Evolutionary conservation across 2,329 filamentous ascomycete species (phyloP).

Genomic region (Byssothecium circinans): DNA sequence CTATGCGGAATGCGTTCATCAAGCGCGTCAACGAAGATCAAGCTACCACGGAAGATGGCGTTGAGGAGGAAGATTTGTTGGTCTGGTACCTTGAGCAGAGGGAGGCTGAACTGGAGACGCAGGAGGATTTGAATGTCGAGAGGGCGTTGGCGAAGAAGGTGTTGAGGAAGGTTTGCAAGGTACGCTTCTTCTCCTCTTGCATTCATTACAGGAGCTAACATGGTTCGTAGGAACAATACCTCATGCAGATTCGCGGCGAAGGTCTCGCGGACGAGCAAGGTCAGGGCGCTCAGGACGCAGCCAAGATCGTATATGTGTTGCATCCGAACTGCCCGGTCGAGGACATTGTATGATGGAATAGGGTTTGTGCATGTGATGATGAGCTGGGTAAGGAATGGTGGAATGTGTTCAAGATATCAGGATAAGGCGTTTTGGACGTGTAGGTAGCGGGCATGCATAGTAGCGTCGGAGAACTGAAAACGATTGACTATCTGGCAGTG

Average conservation of each 20-base stretch:
- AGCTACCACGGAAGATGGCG: constrained; percentile 71
- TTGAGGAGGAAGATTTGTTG: constrained; percentile 78
- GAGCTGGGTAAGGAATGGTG: neutral
- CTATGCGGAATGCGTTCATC: constrained; percentile 84
- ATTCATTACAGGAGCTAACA: constrained; percentile 17
- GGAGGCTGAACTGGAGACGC: constrained; percentile 76
- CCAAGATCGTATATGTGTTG: constrained; percentile 75
- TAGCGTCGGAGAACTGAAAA: neutral
- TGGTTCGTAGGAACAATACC: constrained; percentile 57
- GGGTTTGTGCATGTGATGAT: neutral
- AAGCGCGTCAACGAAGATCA: constrained; percentile 84
- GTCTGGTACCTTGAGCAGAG: constrained; percentile 92
- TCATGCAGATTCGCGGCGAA: constrained; percentile 71
- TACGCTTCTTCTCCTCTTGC: constrained; percentile 48
- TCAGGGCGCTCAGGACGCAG: constrained; percentile 52
- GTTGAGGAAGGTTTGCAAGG: constrained; percentile 93
- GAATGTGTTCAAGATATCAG: neutral
- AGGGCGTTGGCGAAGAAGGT: constrained; percentile 77
- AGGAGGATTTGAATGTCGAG: constrained; percentile 81
- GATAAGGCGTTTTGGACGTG: neutral
- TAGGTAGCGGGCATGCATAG: neutral
- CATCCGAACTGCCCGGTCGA: constrained; percentile 94
- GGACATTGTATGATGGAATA: constrained; percentile 37
- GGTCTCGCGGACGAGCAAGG: constrained; percentile 81
- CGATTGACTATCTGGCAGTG: too few relatives aligned